Conservation (phyloP, 2,329 filamentous ascomycete genomes). For the Colletotrichum tropicicola region DNA sequence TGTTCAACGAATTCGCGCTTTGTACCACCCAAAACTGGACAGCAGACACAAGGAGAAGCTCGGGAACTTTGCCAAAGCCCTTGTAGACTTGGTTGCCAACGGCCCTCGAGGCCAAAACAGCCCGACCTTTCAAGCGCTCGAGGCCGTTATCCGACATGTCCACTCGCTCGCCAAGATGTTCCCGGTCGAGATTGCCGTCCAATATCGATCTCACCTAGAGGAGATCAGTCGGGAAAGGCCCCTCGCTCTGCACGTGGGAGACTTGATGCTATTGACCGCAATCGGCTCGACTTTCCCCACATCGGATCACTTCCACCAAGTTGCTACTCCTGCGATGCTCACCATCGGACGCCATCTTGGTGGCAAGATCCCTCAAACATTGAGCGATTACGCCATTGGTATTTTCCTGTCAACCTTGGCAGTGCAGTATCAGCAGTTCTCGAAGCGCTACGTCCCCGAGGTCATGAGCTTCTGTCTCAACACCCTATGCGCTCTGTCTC, state of each 20-base stretch:
- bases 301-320: conserved; percentile 96
- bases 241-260: conserved; percentile 68
- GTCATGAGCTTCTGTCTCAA: conserved; percentile 83
- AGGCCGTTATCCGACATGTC: conserved; percentile 86
- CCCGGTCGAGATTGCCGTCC: conserved; percentile 78
- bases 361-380: conserved; percentile 72
- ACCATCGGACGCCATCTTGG: conserved; percentile 86
- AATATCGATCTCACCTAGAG: conserved; percentile 78
- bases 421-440: conserved; percentile 82
- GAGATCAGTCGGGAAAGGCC: conserved; percentile 60
- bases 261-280: conserved; percentile 85
- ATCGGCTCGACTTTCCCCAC: conserved; percentile 89
- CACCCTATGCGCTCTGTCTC: conserved; percentile 74
- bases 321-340: conserved; percentile 89
- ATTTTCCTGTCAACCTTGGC: conserved; percentile 82
- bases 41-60: conserved; percentile 88
- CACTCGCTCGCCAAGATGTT: conserved; percentile 93
- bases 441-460: conserved; percentile 91
- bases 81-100: conserved; percentile 68
- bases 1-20: conserved; percentile 86
- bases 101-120: conserved; percentile 44
- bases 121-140: conserved; percentile 74
- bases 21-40: conserved; percentile 91
- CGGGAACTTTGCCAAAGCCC: conserved; percentile 68
- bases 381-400: conserved; percentile 76